Conservation (phyloP, 1,284 basidiomycete genomes). For the Austroboletus novae-zelandiae region DNA sequence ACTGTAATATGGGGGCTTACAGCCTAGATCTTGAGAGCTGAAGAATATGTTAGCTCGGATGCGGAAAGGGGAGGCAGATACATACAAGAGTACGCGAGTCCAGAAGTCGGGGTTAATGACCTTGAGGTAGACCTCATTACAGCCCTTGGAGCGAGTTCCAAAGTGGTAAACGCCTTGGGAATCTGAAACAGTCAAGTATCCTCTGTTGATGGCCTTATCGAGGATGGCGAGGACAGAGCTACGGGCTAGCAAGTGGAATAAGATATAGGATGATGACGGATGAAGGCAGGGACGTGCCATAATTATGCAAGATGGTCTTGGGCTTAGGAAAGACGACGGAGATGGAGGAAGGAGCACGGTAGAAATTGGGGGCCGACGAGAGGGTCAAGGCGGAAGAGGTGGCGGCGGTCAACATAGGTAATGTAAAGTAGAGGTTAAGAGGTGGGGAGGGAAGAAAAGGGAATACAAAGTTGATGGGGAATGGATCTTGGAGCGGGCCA, state of each 20-base stretch:
- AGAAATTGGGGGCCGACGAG: conserved; percentile 34
- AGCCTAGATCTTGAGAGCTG: conserved; percentile 71
- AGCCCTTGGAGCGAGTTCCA: conserved; percentile 50
- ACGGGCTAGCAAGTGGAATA: conserved; percentile 44
- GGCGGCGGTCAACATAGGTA: conserved; percentile 30
- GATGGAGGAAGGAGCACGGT: conserved; percentile 30
- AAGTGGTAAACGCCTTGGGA: conserved; percentile 55
- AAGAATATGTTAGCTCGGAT: conserved; percentile 12
- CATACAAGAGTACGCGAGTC: conserved; percentile 70
- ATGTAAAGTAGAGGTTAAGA: not conserved
- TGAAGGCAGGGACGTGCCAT: conserved; percentile 17
- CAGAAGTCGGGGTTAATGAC: conserved; percentile 77
- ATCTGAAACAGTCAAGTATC: conserved; percentile 64
- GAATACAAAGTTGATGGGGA: conserved; percentile 27
- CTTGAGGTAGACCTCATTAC: conserved; percentile 60
- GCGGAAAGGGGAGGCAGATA: conserved; percentile 13
- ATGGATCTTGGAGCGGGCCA: conserved; percentile 23
- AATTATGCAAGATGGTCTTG: conserved; percentile 26
- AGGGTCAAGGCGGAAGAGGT: conserved; percentile 32
- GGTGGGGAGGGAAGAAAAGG: conserved; percentile 11
- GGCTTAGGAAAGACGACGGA: conserved; percentile 32
- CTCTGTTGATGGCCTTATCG: conserved; percentile 54
- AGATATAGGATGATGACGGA: not conserved
- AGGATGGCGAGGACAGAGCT: conserved; percentile 62
- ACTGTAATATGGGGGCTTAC: conserved; percentile 40